phyloP scores from a whole-genome alignment of 768 basidiomycete genomes.

The Leccinellum rugosiceps region DNA sequence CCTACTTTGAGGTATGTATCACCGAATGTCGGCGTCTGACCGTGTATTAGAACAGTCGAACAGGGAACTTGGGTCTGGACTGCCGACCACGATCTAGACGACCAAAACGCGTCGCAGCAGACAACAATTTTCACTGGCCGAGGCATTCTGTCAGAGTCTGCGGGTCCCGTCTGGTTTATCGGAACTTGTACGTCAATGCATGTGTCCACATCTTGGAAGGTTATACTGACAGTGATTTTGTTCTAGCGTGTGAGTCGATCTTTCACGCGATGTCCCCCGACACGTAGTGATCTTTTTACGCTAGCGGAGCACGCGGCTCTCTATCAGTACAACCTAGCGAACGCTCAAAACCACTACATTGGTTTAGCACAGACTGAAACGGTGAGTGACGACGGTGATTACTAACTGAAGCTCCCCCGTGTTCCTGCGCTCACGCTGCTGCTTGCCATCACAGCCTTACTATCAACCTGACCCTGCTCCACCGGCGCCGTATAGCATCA shows the following conservation, averaged over 20 bases:
- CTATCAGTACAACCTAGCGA: conserved; percentile 46
- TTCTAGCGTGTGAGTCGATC: conserved; percentile 20
- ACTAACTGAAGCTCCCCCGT: background rate
- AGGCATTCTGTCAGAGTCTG: conserved; percentile 69
- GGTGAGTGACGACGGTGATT: conserved; percentile 20
- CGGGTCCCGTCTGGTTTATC: conserved; percentile 80
- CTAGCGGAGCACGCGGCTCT: conserved; percentile 44
- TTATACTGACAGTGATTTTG: background rate
- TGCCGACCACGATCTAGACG: conserved; percentile 63
- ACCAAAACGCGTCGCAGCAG: conserved; percentile 45
- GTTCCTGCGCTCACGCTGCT: background rate
- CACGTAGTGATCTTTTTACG: background rate
- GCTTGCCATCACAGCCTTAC: conserved; percentile 36
- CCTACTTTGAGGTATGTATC: conserved; percentile 56
- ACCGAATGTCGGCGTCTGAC: background rate
- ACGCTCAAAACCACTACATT: conserved; percentile 46
- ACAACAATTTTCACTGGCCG: conserved; percentile 61
- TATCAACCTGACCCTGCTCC: conserved; percentile 45
- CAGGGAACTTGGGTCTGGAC: conserved; percentile 79
- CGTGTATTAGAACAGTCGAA: background rate
- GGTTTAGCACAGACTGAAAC: conserved; percentile 53
- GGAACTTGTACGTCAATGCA: conserved; percentile 45
- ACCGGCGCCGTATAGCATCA: conserved; percentile 40
- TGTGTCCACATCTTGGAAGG: background rate
- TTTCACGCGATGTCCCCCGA: background rate